Percentiles rank a stretch among this genome's conserved stretches.
These are phyloP conservation scores for Fistulifera pelliculosa DNA, from an alignment of 108 stramenopile genomes.

Conservation along the genomic window DNA sequence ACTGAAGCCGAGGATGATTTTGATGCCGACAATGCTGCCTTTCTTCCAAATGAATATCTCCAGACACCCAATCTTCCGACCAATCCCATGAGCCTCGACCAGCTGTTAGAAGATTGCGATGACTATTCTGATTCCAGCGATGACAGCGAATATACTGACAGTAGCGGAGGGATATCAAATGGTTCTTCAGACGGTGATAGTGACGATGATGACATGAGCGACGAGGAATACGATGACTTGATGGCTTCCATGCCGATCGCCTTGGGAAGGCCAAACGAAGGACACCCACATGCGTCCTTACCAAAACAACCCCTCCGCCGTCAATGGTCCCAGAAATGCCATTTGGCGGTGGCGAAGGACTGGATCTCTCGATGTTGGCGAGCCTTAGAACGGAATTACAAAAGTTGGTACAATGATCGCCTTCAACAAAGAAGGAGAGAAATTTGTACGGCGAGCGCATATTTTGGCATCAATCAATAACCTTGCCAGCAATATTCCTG, in stretches of 20 bases:
- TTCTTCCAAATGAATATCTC: neutral
- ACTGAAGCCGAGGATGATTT: neutral
- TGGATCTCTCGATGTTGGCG: neutral
- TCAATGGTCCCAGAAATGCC: neutral
- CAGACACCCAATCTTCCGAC: neutral
- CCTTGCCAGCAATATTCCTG: constrained; percentile 50
- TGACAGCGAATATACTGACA: neutral
- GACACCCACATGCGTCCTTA: neutral
- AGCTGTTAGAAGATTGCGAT: neutral
- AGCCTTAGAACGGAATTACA: constrained; percentile 8
- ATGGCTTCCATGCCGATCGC: neutral
- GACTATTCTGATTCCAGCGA: neutral
- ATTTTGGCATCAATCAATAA: constrained; percentile 41
- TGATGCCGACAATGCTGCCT: neutral
- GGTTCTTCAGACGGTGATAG: neutral
- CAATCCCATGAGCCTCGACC: neutral
- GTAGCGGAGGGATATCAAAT: neutral
- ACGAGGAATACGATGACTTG: constrained; percentile 6
- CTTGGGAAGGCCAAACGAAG: neutral
- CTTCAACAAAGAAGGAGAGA: constrained; percentile 9
- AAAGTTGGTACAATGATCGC: constrained; percentile 16
- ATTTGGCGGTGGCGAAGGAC: neutral
- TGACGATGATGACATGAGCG: neutral
- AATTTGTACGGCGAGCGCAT: constrained; percentile 25
- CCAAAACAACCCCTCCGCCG: neutral